These are phyloP conservation scores for Colletotrichum euphorbiae DNA, from an alignment of 2,329 filamentous ascomycete species.

Conservation along the genomic window DNA sequence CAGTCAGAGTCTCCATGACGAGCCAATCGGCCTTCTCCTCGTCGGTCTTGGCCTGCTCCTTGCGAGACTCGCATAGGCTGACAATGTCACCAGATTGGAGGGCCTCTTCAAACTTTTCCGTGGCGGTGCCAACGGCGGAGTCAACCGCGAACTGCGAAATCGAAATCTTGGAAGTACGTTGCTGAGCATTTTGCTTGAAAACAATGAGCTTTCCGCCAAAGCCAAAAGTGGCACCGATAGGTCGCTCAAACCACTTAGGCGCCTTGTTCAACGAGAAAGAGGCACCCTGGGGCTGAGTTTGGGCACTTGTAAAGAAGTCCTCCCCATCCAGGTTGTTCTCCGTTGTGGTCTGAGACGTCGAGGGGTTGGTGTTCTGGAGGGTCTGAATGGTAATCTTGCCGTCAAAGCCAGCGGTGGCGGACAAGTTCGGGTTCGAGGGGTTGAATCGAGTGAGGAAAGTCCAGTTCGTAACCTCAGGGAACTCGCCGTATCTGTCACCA, in stretches of 20 bases:
- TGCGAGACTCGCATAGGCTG: constrained; percentile 83
- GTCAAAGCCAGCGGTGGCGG: constrained; percentile 96
- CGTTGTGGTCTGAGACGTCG: constrained; percentile 73
- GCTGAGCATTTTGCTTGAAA: constrained; percentile 70
- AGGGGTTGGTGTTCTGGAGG: constrained; percentile 89
- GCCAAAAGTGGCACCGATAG: constrained; percentile 88
- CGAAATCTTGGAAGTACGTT: constrained; percentile 78
- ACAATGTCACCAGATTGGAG: constrained; percentile 82
- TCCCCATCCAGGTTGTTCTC: constrained; percentile 85
- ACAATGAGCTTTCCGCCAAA: constrained; percentile 93
- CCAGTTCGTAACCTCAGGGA: constrained; percentile 99
- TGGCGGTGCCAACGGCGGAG: constrained; percentile 83
- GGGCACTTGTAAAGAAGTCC: constrained; percentile 95
- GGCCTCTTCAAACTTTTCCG: constrained; percentile 87
- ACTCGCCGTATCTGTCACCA: constrained; percentile 88
- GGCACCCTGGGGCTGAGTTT: constrained; percentile 88
- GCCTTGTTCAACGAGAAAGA: constrained; percentile 89
- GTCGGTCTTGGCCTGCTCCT: constrained; percentile 80
- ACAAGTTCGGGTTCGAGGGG: constrained; percentile 89
- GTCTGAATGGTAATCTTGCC: constrained; percentile 96
- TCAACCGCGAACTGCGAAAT: constrained; percentile 93
- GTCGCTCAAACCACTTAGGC: constrained; percentile 90
- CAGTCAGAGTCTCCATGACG: constrained; percentile 89
- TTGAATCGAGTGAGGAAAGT: constrained; percentile 96
- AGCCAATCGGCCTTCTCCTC: constrained; percentile 97